Percentiles rank a stretch among this genome's conserved stretches.
Conservation (phyloP, 148 eudicot species). For the Heliamphora exappendiculata region DNA sequence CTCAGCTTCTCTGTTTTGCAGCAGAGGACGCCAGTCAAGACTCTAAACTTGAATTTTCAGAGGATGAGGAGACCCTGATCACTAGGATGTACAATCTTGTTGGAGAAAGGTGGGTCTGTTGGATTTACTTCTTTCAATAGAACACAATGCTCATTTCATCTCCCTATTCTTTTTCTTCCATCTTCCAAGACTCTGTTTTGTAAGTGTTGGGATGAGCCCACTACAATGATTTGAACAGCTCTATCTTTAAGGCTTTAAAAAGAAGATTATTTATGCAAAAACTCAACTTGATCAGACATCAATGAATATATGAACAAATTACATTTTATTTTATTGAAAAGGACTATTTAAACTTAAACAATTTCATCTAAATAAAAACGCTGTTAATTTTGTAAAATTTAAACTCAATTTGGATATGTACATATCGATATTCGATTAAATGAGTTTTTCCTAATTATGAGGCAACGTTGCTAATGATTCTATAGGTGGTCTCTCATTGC, state of each 20-base stretch:
- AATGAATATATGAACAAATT: too few relatives aligned
- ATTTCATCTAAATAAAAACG: not conserved
- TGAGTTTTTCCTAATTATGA: not conserved
- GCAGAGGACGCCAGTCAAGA: slow-evolving; percentile 16
- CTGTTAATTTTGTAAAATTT: not conserved
- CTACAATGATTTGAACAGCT: too few relatives aligned
- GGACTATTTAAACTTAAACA: not conserved
- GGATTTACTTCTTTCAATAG: not conserved
- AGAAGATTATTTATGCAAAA: too few relatives aligned
- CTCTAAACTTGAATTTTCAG: slow-evolving; percentile 21
- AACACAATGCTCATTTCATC: too few relatives aligned
- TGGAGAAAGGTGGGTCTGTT: slow-evolving; percentile 23
- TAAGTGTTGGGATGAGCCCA: too few relatives aligned
- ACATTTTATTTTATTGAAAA: too few relatives aligned
- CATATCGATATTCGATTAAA: too few relatives aligned
- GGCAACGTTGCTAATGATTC: not conserved
- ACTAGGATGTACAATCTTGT: slow-evolving; percentile 31
- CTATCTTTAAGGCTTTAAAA: too few relatives aligned
- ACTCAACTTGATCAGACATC: too few relatives aligned
- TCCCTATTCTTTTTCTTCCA: too few relatives aligned
- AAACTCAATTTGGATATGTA: too few relatives aligned
- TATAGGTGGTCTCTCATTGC: slow-evolving; percentile 37
- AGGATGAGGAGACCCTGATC: slow-evolving; percentile 32
- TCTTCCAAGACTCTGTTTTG: too few relatives aligned
- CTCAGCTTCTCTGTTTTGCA: slow-evolving; percentile 5